Percentiles rank a stretch among this genome's conserved stretches.
These are phyloP conservation scores for Vachellia collinsii DNA, from an alignment of 306 rosid species.

Conservation along the genomic window DNA sequence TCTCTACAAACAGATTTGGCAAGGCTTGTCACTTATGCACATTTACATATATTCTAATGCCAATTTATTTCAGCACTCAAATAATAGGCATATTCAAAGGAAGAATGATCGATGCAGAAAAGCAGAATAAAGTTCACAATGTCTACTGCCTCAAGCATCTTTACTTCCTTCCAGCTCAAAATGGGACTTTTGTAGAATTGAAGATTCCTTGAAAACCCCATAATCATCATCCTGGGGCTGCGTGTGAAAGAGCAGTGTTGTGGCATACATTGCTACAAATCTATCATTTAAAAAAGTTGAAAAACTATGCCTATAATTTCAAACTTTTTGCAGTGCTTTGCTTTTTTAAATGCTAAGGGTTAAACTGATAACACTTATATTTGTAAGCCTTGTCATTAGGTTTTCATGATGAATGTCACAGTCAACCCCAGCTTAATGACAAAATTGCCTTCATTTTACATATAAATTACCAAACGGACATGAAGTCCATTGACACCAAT, in stretches of 20 bases:
- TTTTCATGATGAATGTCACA: constrained; percentile 6
- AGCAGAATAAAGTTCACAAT: neutral
- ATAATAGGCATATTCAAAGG: neutral
- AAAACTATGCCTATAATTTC: neutral
- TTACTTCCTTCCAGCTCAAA: neutral
- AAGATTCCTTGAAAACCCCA: neutral
- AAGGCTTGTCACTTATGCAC: neutral
- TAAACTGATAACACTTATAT: neutral
- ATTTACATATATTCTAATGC: neutral
- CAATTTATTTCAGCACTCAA: neutral
- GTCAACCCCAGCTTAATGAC: neutral
- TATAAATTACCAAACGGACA: neutral
- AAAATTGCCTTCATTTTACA: neutral
- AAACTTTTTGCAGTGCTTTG: neutral
- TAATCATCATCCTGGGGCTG: neutral
- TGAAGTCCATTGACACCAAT: neutral
- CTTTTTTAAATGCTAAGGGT: neutral
- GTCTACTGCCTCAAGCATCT: neutral
- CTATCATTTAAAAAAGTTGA: neutral
- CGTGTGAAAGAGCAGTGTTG: neutral
- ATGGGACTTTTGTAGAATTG: neutral
- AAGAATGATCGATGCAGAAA: neutral
- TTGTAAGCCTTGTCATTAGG: constrained; percentile 11
- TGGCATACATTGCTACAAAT: neutral
- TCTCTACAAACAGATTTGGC: neutral